A percentile compares a stretch with the other conserved stretches of the same genome.
phyloP scores from a whole-genome alignment of 768 basidiomycete species.

The Xerocomellus chrysenteron region DNA sequence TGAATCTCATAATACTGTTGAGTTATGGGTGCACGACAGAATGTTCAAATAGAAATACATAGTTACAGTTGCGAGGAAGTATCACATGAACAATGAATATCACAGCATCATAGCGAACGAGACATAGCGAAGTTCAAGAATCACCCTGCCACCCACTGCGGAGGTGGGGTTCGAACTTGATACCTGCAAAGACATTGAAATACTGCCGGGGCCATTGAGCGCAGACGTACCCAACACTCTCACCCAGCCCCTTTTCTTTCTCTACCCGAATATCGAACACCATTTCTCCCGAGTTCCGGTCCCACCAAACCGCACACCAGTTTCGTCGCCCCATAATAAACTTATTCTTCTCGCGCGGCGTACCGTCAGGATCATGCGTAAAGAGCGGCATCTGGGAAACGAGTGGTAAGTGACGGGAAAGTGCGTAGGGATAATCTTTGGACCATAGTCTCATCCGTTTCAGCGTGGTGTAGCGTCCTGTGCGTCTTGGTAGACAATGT shows the following conservation, averaged over 20 bases:
- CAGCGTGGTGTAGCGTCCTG: slow-evolving; percentile 74
- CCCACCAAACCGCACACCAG: slow-evolving; percentile 74
- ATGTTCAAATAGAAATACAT: background rate
- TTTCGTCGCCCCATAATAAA: slow-evolving; percentile 88
- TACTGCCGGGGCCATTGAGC: background rate
- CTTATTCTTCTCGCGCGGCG: slow-evolving; percentile 62
- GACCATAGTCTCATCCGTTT: slow-evolving; percentile 91
- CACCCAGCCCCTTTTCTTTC: slow-evolving; percentile 75
- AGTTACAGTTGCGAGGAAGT: background rate
- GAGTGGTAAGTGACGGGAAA: background rate
- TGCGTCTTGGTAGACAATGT: slow-evolving; percentile 79
- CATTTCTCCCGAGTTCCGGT: slow-evolving; percentile 58
- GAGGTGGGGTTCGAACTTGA: slow-evolving; percentile 42
- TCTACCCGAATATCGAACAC: slow-evolving; percentile 87
- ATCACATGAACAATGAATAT: background rate
- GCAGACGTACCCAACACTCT: slow-evolving; percentile 68
- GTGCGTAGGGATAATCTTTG: background rate
- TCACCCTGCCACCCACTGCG: slow-evolving; percentile 35
- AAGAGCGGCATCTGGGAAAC: slow-evolving; percentile 69
- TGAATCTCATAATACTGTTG: slow-evolving; percentile 10
- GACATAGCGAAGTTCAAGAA: too few relatives aligned
- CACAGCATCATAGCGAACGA: background rate
- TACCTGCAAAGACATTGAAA: slow-evolving; percentile 37
- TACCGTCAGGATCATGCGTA: slow-evolving; percentile 71
- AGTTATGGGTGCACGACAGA: background rate